Conservation (phyloP, 768 basidiomycete genomes). For the Leccinellum rugosiceps region DNA sequence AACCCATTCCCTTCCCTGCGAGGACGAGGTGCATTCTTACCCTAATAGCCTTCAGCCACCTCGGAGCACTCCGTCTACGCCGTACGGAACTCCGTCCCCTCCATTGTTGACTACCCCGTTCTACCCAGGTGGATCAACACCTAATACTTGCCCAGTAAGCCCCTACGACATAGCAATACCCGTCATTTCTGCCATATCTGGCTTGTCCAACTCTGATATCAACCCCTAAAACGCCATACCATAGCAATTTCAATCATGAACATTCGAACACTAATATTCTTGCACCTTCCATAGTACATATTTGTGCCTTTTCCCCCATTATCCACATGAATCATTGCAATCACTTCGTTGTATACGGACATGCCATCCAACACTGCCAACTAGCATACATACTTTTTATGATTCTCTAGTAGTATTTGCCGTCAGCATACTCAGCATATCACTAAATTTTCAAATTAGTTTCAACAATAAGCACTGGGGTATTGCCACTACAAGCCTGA, state of each 20-base stretch:
- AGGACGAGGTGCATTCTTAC: constrained; percentile 12
- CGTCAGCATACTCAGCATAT: constrained; percentile 13
- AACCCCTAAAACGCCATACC: constrained; percentile 7
- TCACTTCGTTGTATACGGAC: constrained; percentile 12
- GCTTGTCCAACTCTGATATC: constrained; percentile 12
- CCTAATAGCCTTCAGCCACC: constrained; percentile 7
- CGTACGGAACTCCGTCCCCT: constrained; percentile 22
- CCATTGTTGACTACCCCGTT: constrained; percentile 31
- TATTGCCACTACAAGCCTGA: constrained; percentile 1
- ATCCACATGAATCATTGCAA: constrained; percentile 3
- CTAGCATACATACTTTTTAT: constrained; percentile 18
- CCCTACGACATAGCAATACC: constrained; percentile 8
- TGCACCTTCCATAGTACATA: constrained; percentile 21
- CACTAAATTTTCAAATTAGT: constrained; percentile 5
- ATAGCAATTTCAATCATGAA: constrained; percentile 6
- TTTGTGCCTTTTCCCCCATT: constrained; percentile 2
- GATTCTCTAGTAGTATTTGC: constrained; percentile 14
- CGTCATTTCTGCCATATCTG: constrained; percentile 16
- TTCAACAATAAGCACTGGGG: constrained; percentile 12
- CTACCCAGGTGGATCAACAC: constrained; percentile 21
- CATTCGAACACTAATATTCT: background rate
- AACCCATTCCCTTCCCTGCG: constrained; percentile 12
- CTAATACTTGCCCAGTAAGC: constrained; percentile 4
- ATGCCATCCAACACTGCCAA: constrained; percentile 5
- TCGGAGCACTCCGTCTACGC: constrained; percentile 2